Evolutionary conservation across 139 green algal genomes (phyloP), one percentile per base, ranked within the genome.

Genomic region (Chlorella sp.): DNA sequence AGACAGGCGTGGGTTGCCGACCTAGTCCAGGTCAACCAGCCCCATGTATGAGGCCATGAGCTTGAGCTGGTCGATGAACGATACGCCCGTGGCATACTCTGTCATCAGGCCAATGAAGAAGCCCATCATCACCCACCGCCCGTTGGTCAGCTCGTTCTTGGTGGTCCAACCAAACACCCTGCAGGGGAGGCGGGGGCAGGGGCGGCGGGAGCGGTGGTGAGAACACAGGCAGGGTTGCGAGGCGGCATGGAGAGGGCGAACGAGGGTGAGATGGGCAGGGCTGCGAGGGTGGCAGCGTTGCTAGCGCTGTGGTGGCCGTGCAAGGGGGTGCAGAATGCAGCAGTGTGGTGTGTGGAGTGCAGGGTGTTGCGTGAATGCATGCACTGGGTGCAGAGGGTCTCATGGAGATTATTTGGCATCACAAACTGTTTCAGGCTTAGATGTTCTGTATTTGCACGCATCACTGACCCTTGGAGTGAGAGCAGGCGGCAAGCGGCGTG

Each of bases 121-220:
- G 2, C 98, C 98, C 92, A 99, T 98, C 98, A 99, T 99, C 3
- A 98, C 96, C 98, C 98, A 99, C 24, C 98, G 95, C 0, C 98
- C 98, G 88, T 99, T 99, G 86, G 77, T 92, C 39, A 99, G 98
- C 90, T 99, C 98, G 60, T 98, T 98, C 83, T 96, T 95, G 7
- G 73, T 88, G 0, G 97, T 99, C 95, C 96, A 99, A 16, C 98
- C 98, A 89, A 99, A 98, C 34, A 97, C 91, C 90, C 94, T 96
- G 90, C 89, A 90, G 18, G 14, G 40, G 26, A 26, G 19, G 42
- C 1, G 22, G 69, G 15, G 26, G 21, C 26, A 16, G 64, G 11
- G 69, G 26, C 2, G 69, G 4, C 1, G 22, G 69, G 69, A 3
- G 22, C 3, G 69, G 26, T 37, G 26, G 69, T 34, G 69, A 3